These are phyloP conservation scores for Antrodiella citrinella DNA, from an alignment of 768 basidiomycete genomes.

Conservation along the genomic window DNA sequence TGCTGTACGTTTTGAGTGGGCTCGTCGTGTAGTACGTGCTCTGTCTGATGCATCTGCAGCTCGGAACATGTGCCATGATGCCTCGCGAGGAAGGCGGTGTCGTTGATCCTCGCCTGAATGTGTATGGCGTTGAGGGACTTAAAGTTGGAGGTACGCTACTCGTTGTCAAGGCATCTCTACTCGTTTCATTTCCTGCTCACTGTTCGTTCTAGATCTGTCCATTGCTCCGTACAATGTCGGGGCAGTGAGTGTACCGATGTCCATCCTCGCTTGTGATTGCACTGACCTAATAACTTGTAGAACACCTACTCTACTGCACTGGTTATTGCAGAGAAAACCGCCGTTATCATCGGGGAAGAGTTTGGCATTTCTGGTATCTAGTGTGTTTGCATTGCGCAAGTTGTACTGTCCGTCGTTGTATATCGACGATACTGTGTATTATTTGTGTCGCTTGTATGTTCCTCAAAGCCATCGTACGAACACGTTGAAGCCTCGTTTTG, in stretches of 20 bases:
- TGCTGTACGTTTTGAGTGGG: not conserved
- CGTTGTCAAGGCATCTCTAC: conserved; percentile 4
- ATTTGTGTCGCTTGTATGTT: no score
- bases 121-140: conserved; percentile 49
- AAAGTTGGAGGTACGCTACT: conserved; percentile 43
- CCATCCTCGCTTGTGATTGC: no score
- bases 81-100: conserved; percentile 46
- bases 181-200: no score
- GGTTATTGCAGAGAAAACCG: conserved; percentile 53
- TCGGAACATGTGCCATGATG: conserved; percentile 67
- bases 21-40: not conserved
- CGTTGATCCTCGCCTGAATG: conserved; percentile 52
- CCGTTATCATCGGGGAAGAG: conserved; percentile 50
- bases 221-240: not conserved
- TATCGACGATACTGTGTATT: no score
- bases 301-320: conserved; percentile 38
- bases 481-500: not conserved
- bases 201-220: no score
- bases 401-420: no score
- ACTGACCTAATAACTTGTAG: no score
- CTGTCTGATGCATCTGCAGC: conserved; percentile 23
- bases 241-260: no score
- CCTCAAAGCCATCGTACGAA: no score
- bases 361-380: conserved; percentile 21
- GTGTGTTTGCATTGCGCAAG: no score